Conservation (phyloP, 2,329 filamentous ascomycete species). For the Endocalyx cinctus region DNA sequence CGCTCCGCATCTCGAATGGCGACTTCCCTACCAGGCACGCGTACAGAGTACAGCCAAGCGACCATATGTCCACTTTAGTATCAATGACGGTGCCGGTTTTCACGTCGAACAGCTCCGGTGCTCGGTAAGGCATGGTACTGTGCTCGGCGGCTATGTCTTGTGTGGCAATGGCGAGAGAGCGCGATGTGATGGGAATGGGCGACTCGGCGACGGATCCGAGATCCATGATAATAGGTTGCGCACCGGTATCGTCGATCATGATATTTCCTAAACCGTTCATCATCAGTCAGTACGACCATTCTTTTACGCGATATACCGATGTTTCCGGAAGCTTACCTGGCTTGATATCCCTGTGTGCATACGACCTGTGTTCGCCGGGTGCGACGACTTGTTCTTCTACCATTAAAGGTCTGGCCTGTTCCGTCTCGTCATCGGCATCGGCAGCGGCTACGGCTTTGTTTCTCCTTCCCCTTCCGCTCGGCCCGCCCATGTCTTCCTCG, state of each 20-base stretch:
- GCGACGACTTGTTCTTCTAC: slow-evolving; percentile 68
- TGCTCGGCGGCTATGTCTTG: slow-evolving; percentile 95
- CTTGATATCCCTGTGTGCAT: slow-evolving; percentile 95
- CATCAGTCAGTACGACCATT: no score
- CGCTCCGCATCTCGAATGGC: slow-evolving; percentile 90
- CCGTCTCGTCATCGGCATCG: slow-evolving; percentile 65
- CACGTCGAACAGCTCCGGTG: slow-evolving; percentile 95
- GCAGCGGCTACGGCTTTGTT: slow-evolving; percentile 34
- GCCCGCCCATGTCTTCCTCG: slow-evolving; percentile 34
- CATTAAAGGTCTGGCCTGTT: slow-evolving; percentile 81
- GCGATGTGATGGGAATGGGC: slow-evolving; percentile 83
- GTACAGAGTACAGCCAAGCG: slow-evolving; percentile 93
- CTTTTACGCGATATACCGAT: no score
- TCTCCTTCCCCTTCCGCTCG: slow-evolving; percentile 32
- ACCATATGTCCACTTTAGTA: slow-evolving; percentile 98
- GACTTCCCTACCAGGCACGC: slow-evolving; percentile 95
- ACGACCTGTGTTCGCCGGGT: slow-evolving; percentile 68
- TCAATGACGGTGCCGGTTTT: slow-evolving; percentile 89
- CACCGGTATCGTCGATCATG: slow-evolving; percentile 93
- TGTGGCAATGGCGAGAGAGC: slow-evolving; percentile 83
- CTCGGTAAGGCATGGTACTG: slow-evolving; percentile 97
- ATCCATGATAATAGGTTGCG: slow-evolving; percentile 92
- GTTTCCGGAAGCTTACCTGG: slow-evolving; percentile 59
- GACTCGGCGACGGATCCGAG: slow-evolving; percentile 85
- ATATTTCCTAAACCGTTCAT: no score